A percentile compares a stretch with the other conserved stretches of the same genome.
Evolutionary conservation across 1,284 basidiomycete genomes (phyloP).

Genomic region (Chalciporus sp.): DNA sequence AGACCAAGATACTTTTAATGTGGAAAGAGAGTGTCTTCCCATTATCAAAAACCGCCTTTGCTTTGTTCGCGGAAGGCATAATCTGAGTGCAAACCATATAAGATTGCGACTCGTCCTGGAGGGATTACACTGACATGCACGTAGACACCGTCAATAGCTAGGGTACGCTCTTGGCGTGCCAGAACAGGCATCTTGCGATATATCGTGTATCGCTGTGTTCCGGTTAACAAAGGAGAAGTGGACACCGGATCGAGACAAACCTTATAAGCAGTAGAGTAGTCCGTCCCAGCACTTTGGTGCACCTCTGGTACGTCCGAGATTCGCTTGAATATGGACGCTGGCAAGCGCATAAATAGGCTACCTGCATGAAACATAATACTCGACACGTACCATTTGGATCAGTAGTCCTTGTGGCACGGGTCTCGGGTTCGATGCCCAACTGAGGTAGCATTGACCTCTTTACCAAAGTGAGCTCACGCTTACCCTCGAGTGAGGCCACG

Average conservation of each 20-base stretch:
- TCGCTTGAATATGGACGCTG: constrained; percentile 91
- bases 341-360: constrained; percentile 1
- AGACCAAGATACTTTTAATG: constrained; percentile 83
- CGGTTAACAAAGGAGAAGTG: not conserved
- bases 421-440: constrained; percentile 64
- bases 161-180: constrained; percentile 85
- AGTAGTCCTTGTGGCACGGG: constrained; percentile 65
- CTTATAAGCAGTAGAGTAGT: constrained; percentile 81
- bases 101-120: not conserved
- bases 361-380: not conserved
- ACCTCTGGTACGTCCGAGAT: constrained; percentile 76
- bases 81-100: constrained; percentile 54
- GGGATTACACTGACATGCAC: constrained; percentile 70
- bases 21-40: constrained; percentile 93
- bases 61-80: constrained; percentile 84
- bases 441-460: constrained; percentile 76
- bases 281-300: constrained; percentile 56
- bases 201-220: constrained; percentile 83
- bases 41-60: constrained; percentile 83
- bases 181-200: constrained; percentile 94
- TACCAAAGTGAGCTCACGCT: constrained; percentile 83
- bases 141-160: constrained; percentile 96
- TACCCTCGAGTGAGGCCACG: constrained; percentile 89
- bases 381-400: constrained; percentile 83
- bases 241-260: constrained; percentile 39